Conservation (phyloP, 2,329 filamentous ascomycete genomes). For the Xylaria sp. region DNA sequence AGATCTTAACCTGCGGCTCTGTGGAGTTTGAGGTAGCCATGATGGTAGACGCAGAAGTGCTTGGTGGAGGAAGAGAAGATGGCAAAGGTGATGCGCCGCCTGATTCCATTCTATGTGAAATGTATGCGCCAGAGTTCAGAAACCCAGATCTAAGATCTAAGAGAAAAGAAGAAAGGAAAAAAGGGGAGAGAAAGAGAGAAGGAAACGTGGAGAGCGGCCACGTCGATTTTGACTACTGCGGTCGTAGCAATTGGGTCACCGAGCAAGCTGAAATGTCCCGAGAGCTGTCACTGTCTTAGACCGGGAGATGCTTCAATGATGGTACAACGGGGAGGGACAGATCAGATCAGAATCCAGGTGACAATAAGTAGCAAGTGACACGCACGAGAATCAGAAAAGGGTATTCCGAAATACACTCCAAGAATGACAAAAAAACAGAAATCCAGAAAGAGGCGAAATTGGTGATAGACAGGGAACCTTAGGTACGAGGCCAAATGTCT, state of each 20-base stretch:
- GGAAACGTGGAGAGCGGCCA: background rate
- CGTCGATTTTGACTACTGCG: background rate
- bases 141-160: background rate
- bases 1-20: constrained; percentile 60
- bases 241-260: background rate
- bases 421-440: background rate
- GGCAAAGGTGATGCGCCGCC: constrained; percentile 36
- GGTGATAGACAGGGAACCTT: background rate
- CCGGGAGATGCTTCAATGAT: constrained; percentile 4
- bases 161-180: background rate
- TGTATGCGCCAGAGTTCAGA: background rate
- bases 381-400: constrained; percentile 3
- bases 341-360: constrained; percentile 15
- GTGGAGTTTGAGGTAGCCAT: constrained; percentile 30
- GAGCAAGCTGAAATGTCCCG: background rate
- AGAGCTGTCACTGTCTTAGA: constrained; percentile 17
- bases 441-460: background rate
- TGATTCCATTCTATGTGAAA: constrained; percentile 35
- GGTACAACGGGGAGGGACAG: constrained; percentile 10
- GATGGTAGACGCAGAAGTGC: constrained; percentile 30
- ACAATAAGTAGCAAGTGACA: background rate
- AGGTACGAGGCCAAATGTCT: constrained; percentile 1
- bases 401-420: background rate
- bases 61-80: constrained; percentile 28
- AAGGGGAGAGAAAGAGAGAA: background rate